Percentiles rank a stretch among this genome's conserved stretches.
Evolutionary conservation across 2,329 filamentous ascomycete species (phyloP).

Genomic region (Eutypella sp.): DNA sequence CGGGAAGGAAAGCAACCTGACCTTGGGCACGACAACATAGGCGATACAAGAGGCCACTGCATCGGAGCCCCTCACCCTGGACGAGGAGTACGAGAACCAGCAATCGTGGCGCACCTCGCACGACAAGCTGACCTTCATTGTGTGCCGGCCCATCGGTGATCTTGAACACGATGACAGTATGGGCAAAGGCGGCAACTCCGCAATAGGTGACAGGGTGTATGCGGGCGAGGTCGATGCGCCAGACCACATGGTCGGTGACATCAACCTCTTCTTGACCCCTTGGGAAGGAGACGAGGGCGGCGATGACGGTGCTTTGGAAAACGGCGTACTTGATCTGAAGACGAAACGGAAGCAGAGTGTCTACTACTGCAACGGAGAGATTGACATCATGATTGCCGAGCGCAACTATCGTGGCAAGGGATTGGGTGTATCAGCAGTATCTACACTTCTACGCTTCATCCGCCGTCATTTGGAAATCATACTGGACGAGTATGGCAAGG

Average conservation of each 20-base stretch:
- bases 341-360: slow-evolving; percentile 61
- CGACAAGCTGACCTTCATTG: slow-evolving; percentile 91
- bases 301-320: slow-evolving; percentile 16
- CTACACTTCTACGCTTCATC: slow-evolving; percentile 67
- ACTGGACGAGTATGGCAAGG: slow-evolving; percentile 46
- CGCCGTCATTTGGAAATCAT: slow-evolving; percentile 47
- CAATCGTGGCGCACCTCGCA: slow-evolving; percentile 72
- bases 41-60: slow-evolving; percentile 79
- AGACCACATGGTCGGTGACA: slow-evolving; percentile 63
- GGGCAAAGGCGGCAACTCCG: not conserved
- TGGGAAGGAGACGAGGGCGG: slow-evolving; percentile 45
- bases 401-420: slow-evolving; percentile 17
- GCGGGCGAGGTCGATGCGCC: slow-evolving; percentile 49
- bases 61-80: slow-evolving; percentile 74
- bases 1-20: not conserved
- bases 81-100: slow-evolving; percentile 88
- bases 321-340: slow-evolving; percentile 30
- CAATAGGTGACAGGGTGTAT: slow-evolving; percentile 12
- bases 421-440: slow-evolving; percentile 42
- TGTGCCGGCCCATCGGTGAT: slow-evolving; percentile 46
- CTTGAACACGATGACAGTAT: slow-evolving; percentile 1
- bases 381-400: slow-evolving; percentile 29
- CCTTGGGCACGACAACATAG: slow-evolving; percentile 37
- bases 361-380: slow-evolving; percentile 18
- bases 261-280: slow-evolving; percentile 73